Conservation (phyloP, 345 rosid species). For the Murraya paniculata region DNA sequence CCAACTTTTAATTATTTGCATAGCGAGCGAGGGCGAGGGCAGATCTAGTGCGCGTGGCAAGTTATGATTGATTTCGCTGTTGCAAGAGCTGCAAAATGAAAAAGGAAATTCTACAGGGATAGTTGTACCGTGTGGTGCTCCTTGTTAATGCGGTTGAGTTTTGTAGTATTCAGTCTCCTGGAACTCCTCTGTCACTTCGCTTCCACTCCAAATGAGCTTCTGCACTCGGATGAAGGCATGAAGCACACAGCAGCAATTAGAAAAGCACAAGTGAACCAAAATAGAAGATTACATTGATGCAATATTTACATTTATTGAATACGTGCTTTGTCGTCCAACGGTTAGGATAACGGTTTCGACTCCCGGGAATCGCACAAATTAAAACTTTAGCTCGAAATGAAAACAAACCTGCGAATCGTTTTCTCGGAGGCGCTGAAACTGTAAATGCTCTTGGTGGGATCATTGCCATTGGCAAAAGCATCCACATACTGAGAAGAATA, state of each 20-base stretch:
- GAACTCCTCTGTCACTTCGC: slow-evolving; percentile 46
- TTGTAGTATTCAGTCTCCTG: slow-evolving; percentile 62
- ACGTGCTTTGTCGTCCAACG: slow-evolving; percentile 12
- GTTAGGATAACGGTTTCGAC: slow-evolving; percentile 70
- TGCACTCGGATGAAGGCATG: slow-evolving; percentile 8
- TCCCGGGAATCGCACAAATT: too few relatives aligned
- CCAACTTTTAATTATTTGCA: not conserved
- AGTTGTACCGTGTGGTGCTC: slow-evolving; percentile 56
- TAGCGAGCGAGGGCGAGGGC: not conserved
- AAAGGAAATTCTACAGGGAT: not conserved
- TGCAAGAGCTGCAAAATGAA: not conserved
- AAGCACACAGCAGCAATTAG: not conserved
- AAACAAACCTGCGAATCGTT: slow-evolving; percentile 34
- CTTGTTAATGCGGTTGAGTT: slow-evolving; percentile 56
- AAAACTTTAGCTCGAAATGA: not conserved
- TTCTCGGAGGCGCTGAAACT: slow-evolving; percentile 46
- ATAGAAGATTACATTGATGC: too few relatives aligned
- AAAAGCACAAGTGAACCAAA: too few relatives aligned
- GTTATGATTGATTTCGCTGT: too few relatives aligned
- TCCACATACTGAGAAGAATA: slow-evolving; percentile 47
- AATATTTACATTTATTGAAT: too few relatives aligned
- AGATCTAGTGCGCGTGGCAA: too few relatives aligned
- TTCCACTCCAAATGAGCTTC: slow-evolving; percentile 36
- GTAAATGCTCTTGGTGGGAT: slow-evolving; percentile 34
- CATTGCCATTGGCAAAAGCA: not conserved